Evolutionary conservation across 140 eudicot species (phyloP).

Genomic region (Anethum foeniculum): DNA sequence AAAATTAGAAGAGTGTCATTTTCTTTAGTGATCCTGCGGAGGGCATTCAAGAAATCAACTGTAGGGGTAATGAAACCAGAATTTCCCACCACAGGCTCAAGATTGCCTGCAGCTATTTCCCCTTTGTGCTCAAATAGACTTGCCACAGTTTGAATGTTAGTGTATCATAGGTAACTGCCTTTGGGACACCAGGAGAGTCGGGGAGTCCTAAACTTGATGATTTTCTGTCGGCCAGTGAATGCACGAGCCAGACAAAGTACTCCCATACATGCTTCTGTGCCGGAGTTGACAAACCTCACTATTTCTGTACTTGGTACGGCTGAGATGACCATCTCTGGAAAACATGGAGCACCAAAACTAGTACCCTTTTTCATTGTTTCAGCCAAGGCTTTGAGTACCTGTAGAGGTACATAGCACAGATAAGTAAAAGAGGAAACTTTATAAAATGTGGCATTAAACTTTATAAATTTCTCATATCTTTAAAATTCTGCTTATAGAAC

Average conservation of each 20-base stretch:
- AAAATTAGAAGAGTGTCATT: slow-evolving; percentile 63
- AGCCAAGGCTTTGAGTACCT: slow-evolving; percentile 82
- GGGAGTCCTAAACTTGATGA: slow-evolving; percentile 82
- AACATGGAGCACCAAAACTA: slow-evolving; percentile 97
- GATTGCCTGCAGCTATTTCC: slow-evolving; percentile 72
- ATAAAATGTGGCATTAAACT: background rate
- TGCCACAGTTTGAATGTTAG: slow-evolving; percentile 44
- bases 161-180: slow-evolving; percentile 56
- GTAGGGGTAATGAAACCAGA: slow-evolving; percentile 85
- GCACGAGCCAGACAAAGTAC: slow-evolving; percentile 88
- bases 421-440: background rate
- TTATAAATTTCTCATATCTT: background rate
- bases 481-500: background rate
- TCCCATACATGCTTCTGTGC: slow-evolving; percentile 98
- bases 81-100: slow-evolving; percentile 92
- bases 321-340: slow-evolving; percentile 74
- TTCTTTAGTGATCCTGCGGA: slow-evolving; percentile 52
- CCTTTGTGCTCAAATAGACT: slow-evolving; percentile 62
- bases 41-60: slow-evolving; percentile 56
- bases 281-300: slow-evolving; percentile 90
- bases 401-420: slow-evolving; percentile 1
- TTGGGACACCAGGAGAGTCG: slow-evolving; percentile 93
- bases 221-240: slow-evolving; percentile 53
- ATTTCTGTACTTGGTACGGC: slow-evolving; percentile 91
- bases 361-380: slow-evolving; percentile 98